A percentile compares a stretch with the other conserved stretches of the same genome.
phyloP scores from a whole-genome alignment of 345 rosid species.

The Cardiospermum halicacabum region DNA sequence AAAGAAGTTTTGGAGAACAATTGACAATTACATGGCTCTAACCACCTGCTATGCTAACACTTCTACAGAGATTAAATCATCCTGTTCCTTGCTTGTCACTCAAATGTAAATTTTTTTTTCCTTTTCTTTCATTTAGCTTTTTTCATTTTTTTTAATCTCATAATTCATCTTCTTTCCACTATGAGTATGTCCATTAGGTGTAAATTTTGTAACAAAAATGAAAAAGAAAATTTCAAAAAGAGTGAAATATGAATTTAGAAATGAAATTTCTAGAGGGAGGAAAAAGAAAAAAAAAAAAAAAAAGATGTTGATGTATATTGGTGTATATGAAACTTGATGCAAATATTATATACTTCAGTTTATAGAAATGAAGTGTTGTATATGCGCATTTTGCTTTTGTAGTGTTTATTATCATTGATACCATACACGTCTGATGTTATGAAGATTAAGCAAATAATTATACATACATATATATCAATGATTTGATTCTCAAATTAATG shows the following conservation, averaged over 20 bases:
- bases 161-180: slow-evolving; percentile 4
- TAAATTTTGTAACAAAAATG: slow-evolving; percentile 23
- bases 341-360: neutral
- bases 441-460: too few species aligned
- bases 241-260: slow-evolving; percentile 20
- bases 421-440: too few species aligned
- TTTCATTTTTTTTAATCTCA: slow-evolving; percentile 18
- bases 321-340: slow-evolving; percentile 1
- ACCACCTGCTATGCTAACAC: slow-evolving; percentile 27
- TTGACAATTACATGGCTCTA: slow-evolving; percentile 28
- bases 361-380: neutral
- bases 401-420: too few species aligned
- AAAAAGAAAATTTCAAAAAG: slow-evolving; percentile 19
- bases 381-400: too few species aligned
- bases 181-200: slow-evolving; percentile 13
- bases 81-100: slow-evolving; percentile 16
- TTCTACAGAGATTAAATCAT: slow-evolving; percentile 14
- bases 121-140: slow-evolving; percentile 12
- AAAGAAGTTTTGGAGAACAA: slow-evolving; percentile 39
- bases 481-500: too few species aligned
- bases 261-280: neutral
- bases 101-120: slow-evolving; percentile 34
- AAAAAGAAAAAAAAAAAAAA: slow-evolving; percentile 3
- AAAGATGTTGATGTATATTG: neutral
- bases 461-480: too few species aligned